A percentile compares a stretch with the other conserved stretches of the same genome.
phyloP scores from a whole-genome alignment of 495 filamentous ascomycete genomes.

The Talaromyces nanjingensis region DNA sequence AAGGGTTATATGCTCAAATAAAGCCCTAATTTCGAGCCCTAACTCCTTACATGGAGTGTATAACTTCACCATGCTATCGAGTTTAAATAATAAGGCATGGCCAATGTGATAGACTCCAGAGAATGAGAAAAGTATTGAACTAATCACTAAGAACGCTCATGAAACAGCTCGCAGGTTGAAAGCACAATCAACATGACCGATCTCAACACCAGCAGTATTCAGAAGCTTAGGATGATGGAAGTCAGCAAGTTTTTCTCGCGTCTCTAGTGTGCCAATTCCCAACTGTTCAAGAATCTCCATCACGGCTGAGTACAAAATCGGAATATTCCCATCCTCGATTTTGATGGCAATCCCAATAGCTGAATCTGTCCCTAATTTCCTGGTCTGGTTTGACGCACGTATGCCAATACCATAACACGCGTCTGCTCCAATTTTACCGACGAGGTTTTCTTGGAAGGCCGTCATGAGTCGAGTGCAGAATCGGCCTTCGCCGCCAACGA shows the following conservation, averaged over 20 bases:
- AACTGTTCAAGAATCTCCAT: constrained; percentile 31
- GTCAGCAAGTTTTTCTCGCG: constrained; percentile 12
- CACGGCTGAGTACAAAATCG: constrained; percentile 27
- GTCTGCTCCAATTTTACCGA: constrained; percentile 34
- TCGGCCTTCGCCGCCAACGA: constrained; percentile 27
- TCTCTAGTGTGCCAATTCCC: constrained; percentile 19
- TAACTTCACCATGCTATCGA: too few species aligned
- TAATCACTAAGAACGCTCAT: neutral
- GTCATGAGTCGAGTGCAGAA: constrained; percentile 33
- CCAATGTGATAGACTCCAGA: too few species aligned
- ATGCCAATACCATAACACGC: constrained; percentile 32
- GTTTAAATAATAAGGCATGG: too few species aligned
- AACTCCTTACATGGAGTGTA: neutral
- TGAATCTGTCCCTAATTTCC: constrained; percentile 20
- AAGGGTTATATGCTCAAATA: neutral
- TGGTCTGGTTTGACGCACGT: constrained; percentile 23
- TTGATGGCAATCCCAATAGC: constrained; percentile 33
- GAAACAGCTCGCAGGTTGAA: constrained; percentile 14
- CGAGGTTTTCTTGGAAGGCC: constrained; percentile 19
- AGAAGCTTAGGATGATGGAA: constrained; percentile 24
- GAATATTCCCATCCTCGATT: constrained; percentile 32
- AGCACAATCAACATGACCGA: constrained; percentile 17
- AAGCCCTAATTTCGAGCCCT: constrained; percentile 1
- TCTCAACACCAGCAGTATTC: constrained; percentile 30
- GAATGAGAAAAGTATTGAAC: too few species aligned